phyloP scores from a whole-genome alignment of 768 basidiomycete species.

The Naganishia friedmannii region DNA sequence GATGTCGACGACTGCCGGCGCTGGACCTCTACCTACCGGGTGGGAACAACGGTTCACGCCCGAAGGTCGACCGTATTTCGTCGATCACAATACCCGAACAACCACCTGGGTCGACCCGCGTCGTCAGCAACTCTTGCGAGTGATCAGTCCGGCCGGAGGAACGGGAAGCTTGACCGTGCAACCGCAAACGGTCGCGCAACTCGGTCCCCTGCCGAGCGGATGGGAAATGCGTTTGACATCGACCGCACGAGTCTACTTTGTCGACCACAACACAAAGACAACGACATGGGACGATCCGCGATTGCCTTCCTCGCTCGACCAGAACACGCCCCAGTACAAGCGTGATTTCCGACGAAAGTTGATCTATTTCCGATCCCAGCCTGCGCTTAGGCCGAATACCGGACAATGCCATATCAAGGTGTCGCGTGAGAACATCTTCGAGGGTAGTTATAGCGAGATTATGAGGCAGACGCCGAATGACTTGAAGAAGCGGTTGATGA shows the following conservation, averaged over 20 bases:
- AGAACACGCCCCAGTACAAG: conserved; percentile 97
- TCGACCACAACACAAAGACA: conserved; percentile 99
- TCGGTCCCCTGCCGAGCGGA: conserved; percentile 92
- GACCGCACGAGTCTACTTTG: conserved; percentile 97
- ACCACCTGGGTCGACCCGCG: conserved; percentile 99
- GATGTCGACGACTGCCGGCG: conserved; percentile 65
- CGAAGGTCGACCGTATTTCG: conserved; percentile 97
- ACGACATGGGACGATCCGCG: conserved; percentile 99
- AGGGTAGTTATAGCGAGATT: conserved; percentile 98
- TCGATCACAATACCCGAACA: conserved; percentile 97
- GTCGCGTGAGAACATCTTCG: conserved; percentile 94
- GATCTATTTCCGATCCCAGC: conserved; percentile 98
- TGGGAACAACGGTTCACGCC: conserved; percentile 99
- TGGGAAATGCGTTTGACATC: conserved; percentile 99
- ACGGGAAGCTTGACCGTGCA: conserved; percentile 72
- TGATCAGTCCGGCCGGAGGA: conserved; percentile 86
- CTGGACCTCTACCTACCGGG: conserved; percentile 85
- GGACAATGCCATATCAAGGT: conserved; percentile 99
- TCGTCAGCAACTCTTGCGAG: conserved; percentile 91
- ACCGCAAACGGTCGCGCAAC: conserved; percentile 91
- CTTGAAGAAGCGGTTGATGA: conserved; percentile 97
- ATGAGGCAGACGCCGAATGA: conserved; percentile 99
- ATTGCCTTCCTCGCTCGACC: conserved; percentile 84
- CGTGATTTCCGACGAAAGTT: conserved; percentile 98
- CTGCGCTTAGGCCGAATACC: conserved; percentile 94